Evolutionary conservation across 2,329 filamentous ascomycete species (phyloP).

Genomic region (Atkinsonella hypoxylon): DNA sequence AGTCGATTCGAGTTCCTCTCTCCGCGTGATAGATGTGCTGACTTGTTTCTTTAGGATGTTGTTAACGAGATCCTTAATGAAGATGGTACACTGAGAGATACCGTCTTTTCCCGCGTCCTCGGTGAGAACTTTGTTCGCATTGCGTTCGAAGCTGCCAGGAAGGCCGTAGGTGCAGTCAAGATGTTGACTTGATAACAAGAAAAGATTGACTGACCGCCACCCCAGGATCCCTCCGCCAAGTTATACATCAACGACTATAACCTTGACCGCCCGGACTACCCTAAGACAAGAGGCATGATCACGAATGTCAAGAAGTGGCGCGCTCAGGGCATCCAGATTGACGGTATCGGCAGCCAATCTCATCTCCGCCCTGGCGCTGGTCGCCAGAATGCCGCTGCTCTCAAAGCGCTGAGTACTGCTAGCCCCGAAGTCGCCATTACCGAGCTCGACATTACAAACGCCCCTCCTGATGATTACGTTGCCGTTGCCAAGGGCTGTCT

Average conservation of each 20-base stretch:
- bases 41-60: not conserved
- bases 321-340: constrained; percentile 24
- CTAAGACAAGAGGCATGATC: constrained; percentile 46
- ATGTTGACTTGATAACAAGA: not conserved
- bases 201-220: not conserved
- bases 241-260: constrained; percentile 71
- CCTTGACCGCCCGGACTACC: constrained; percentile 45
- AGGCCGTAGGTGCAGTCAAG: constrained; percentile 23
- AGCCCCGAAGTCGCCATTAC: constrained; percentile 50
- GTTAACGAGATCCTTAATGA: constrained; percentile 33
- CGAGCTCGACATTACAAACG: constrained; percentile 54
- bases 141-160: constrained; percentile 56
- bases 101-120: constrained; percentile 55
- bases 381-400: constrained; percentile 31
- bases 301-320: constrained; percentile 52
- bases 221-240: constrained; percentile 49
- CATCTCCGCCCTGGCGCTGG: constrained; percentile 14
- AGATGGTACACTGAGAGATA: constrained; percentile 44
- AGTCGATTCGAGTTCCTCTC: not conserved
- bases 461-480: constrained; percentile 44
- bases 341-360: not conserved
- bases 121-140: constrained; percentile 59
- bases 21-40: not conserved
- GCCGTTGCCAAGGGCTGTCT: constrained; percentile 47
- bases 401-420: constrained; percentile 39